Base-by-base conservation (phyloP, 768 basidiomycete species). In the Suillus hirtellus region DNA sequence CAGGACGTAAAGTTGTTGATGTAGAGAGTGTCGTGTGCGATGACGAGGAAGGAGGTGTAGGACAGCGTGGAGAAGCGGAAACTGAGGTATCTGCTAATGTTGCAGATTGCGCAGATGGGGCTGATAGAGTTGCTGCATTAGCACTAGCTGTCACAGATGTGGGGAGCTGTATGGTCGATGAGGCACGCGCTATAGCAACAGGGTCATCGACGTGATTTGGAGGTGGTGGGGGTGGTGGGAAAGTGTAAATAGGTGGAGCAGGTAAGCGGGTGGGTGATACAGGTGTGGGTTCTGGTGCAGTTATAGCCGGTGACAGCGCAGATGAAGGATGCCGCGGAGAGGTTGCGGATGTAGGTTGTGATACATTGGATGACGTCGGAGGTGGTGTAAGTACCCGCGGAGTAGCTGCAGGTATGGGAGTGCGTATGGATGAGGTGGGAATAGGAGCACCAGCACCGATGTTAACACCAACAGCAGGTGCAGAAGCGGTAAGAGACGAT, bases 181-280 rank as follows among this genome's bases (percentile, higher is more conserved):
- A 19, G 19, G 19, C 9, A 34, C 31, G 50, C 31, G 27, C 50
- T 34, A 10, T 10, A 53, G 19, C 5, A n/a, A 31, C 11, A 42
- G 24, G 10, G 12, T 24, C 40, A 27, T 19, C 17, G 17, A 27
- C 56, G 4, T 58, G 56, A 42, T 37, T 31, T 27, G 56, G 38
- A 58, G 38, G 24, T 19, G 56, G 56, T 42, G 38, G 55, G 21
- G 55, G 55, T 17, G 38, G 56, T 11, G 38, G 55, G 24, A 58
- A 58, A 42, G 56, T 58, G 12, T 58, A 58, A 7, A 58, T 27
- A 31, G 56, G 56, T 42, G 38, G 56, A 31, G 24, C 56, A 27
- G 24, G 24, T 12, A 27, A 1, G n/a, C n/a, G n/a, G 10, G 40
- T 10, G 3, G 56, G 12, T 58, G 15, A 27, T 11, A 19, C 24